These are phyloP conservation scores for Thalassia testudinum DNA, from an alignment of 116 monocot genomes.

Conservation along the genomic window DNA sequence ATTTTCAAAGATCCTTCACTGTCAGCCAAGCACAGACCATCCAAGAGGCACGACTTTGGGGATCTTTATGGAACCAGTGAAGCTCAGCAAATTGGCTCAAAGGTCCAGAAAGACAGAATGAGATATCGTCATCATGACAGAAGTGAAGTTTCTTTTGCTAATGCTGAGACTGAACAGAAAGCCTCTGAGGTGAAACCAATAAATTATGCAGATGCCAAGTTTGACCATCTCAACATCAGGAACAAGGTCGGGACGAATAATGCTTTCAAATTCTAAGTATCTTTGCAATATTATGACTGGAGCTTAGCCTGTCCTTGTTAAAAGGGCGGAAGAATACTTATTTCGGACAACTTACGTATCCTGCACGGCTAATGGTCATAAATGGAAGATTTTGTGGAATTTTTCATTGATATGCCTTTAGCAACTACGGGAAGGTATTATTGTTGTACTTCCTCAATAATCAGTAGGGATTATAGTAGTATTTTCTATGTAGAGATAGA, in stretches of 20 bases:
- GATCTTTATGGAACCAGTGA: constrained; percentile 69
- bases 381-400: no score
- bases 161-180: constrained; percentile 25
- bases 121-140: constrained; percentile 60
- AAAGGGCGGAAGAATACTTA: no score
- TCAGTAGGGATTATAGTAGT: no score
- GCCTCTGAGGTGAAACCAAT: constrained; percentile 23
- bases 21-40: constrained; percentile 57
- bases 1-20: constrained; percentile 55
- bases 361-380: no score
- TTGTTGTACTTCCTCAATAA: no score
- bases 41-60: constrained; percentile 66
- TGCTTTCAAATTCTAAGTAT: neutral
- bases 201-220: constrained; percentile 41
- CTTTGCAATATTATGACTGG: no score
- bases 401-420: no score
- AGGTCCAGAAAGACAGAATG: constrained; percentile 48
- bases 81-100: constrained; percentile 29
- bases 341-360: no score
- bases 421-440: no score
- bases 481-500: no score
- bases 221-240: constrained; percentile 64
- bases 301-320: no score
- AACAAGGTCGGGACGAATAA: constrained; percentile 49
- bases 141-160: constrained; percentile 23